Conservation (phyloP, 2,329 filamentous ascomycete species). For the Pestalotiopsis fici region DNA sequence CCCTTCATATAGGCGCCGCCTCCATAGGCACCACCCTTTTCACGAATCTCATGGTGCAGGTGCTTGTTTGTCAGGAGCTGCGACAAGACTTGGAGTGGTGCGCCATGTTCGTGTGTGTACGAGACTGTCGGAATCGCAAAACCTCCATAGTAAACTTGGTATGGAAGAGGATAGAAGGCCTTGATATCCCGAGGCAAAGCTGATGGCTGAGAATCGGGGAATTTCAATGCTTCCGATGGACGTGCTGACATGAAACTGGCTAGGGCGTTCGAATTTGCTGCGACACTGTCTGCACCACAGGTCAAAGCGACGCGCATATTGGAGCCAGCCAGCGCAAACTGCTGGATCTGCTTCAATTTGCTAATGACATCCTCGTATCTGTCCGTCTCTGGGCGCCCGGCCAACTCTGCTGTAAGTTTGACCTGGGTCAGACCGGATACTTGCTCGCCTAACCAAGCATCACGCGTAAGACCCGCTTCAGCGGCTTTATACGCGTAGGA, state of each 20-base stretch:
- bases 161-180: conserved; percentile 90
- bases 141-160: conserved; percentile 94
- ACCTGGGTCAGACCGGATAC: conserved; percentile 90
- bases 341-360: conserved; percentile 85
- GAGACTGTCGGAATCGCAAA: conserved; percentile 81
- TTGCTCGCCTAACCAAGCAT: conserved; percentile 76
- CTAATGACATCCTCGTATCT: conserved; percentile 73
- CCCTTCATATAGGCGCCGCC: conserved; percentile 83
- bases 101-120: conserved; percentile 74
- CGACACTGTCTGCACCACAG: conserved; percentile 74
- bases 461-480: conserved; percentile 74
- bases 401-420: conserved; percentile 78
- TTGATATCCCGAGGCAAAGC: conserved; percentile 57
- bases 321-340: conserved; percentile 69
- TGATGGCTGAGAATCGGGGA: conserved; percentile 33
- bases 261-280: conserved; percentile 70
- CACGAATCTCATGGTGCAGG: conserved; percentile 93
- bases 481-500: conserved; percentile 83
- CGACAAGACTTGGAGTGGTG: conserved; percentile 83
- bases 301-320: conserved; percentile 81
- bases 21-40: conserved; percentile 96
- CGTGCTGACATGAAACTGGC: conserved; percentile 67
- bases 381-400: conserved; percentile 69
- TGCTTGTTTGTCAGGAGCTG: conserved; percentile 96
- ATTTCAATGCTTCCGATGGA: conserved; percentile 44